Base-by-base conservation (phyloP, 2,329 filamentous ascomycete species). In the Leptographium galeiforme region DNA sequence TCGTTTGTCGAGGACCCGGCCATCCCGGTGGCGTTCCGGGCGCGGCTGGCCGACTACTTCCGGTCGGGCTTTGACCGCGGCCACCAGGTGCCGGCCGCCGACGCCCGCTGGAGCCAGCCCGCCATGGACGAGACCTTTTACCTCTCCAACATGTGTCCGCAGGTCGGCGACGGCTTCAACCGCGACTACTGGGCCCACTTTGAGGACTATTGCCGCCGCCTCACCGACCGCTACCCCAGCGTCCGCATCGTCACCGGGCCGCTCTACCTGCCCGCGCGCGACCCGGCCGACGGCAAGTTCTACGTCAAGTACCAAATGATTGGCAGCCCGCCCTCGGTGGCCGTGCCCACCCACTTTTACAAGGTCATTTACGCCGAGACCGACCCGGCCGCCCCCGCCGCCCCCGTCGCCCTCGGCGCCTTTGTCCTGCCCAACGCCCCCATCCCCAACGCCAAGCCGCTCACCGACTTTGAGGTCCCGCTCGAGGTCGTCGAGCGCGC, bases 181-280 rank as follows among this genome's bases (percentile, higher is more conserved):
- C 80, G 93, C 51, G 93, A 98, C 72, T 98, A 98, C 78, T 98
- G 93, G 93, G 87, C 93, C 40, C 93, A 98, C 68, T 90, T 98
- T 60, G 93, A 98, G 72, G 91, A 96, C 65, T 98, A 97, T 65
- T 96, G 91, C 71, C 81, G 93, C 11, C 76, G 89, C 18, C 74
- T 98, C 59, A 91, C 90, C 1, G 71, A 74, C 48, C 77, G 74
- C 52, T 98, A 96, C 65, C 90, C 91, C 1, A 86, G 80, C 44
- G 91, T 98, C 32, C 79, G 93, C 57, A 84, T 97, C 60, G 88
- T 96, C 53, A 98, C 93, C 0, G 93, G 93, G 0, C 93, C 93
- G 3, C 71, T 98, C 45, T 98, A 98, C 70, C 78, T 98, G 25
- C 93, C 93, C 11, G 86, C 86, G 67, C 80, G 83, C 56, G 89